These are phyloP conservation scores for Sporodiniella umbellata DNA, from an alignment of 371 early-diverging fungal genomes.

Conservation along the genomic window DNA sequence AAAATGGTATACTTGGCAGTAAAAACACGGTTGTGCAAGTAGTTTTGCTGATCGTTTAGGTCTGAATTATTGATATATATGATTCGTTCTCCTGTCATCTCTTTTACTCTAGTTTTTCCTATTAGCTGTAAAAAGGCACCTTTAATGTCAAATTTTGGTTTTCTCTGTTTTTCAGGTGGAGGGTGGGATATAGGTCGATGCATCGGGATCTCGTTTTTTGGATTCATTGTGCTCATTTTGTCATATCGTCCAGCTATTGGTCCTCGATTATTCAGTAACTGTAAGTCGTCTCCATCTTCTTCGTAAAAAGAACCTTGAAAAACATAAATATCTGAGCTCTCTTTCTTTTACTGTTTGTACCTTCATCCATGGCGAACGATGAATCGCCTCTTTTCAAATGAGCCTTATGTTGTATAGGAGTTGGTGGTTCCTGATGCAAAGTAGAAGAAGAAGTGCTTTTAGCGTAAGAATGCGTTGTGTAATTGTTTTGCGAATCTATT, in stretches of 20 bases:
- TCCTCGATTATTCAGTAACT: slow-evolving; percentile 40
- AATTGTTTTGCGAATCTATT: slow-evolving; percentile 16
- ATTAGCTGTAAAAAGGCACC: slow-evolving; percentile 14
- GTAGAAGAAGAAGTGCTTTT: slow-evolving; percentile 10
- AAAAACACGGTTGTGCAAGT: slow-evolving; percentile 80
- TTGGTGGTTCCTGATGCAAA: slow-evolving; percentile 4
- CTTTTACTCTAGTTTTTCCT: slow-evolving; percentile 27
- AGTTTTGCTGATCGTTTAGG: slow-evolving; percentile 71
- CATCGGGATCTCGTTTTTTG: slow-evolving; percentile 4
- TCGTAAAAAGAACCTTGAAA: slow-evolving; percentile 40
- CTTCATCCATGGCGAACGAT: slow-evolving; percentile 29
- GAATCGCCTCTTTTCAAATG: slow-evolving; percentile 21
- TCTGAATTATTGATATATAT: slow-evolving; percentile 84
- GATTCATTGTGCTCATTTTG: neutral
- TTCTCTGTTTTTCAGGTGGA: slow-evolving; percentile 9
- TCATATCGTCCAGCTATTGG: slow-evolving; percentile 35
- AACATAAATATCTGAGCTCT: neutral
- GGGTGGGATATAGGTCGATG: slow-evolving; percentile 14
- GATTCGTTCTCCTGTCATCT: slow-evolving; percentile 58
- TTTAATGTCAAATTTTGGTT: slow-evolving; percentile 9
- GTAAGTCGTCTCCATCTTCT: slow-evolving; percentile 48
- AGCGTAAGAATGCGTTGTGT: slow-evolving; percentile 3
- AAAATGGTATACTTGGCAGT: slow-evolving; percentile 88
- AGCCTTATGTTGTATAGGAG: slow-evolving; percentile 13
- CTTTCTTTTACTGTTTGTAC: slow-evolving; percentile 4